Evolutionary conservation across 73 alveolate species (phyloP).

Genomic region (Symbiodinium pilosum): DNA sequence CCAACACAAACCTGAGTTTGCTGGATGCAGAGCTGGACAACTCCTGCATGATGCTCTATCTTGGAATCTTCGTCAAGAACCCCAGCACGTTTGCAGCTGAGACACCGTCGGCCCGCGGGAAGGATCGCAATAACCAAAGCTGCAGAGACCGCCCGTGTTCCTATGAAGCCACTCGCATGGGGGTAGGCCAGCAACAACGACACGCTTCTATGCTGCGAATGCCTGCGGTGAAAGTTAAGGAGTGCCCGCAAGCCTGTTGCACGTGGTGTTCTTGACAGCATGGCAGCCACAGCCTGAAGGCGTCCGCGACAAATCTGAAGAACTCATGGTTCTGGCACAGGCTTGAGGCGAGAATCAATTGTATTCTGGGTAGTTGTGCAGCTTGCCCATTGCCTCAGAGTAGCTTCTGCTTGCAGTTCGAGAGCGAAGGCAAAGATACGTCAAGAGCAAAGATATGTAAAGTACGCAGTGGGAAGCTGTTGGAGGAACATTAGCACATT

Average conservation of each 20-base stretch:
- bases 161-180: too few species aligned
- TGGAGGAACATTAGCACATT: too few species aligned
- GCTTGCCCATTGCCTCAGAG: slow-evolving; percentile 50
- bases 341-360: slow-evolving; percentile 38
- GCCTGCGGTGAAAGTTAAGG: too few species aligned
- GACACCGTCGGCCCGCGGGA: slow-evolving; percentile 90
- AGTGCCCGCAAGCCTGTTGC: slow-evolving; percentile 33
- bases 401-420: too few species aligned
- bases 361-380: slow-evolving; percentile 90
- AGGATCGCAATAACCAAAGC: slow-evolving; percentile 38
- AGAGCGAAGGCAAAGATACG: too few species aligned
- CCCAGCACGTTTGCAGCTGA: not conserved
- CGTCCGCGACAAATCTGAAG: not conserved
- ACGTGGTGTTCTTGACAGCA: slow-evolving; percentile 13
- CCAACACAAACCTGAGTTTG: slow-evolving; percentile 43
- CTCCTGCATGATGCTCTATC: not conserved
- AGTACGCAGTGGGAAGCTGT: too few species aligned
- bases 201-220: not conserved
- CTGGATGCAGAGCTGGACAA: not conserved
- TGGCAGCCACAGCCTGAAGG: slow-evolving; percentile 64
- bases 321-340: not conserved
- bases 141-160: slow-evolving; percentile 73
- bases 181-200: too few species aligned
- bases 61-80: not conserved
- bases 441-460: too few species aligned